Base-by-base conservation (phyloP, 1,284 basidiomycete genomes). In the Phaffia rhodozyma region DNA sequence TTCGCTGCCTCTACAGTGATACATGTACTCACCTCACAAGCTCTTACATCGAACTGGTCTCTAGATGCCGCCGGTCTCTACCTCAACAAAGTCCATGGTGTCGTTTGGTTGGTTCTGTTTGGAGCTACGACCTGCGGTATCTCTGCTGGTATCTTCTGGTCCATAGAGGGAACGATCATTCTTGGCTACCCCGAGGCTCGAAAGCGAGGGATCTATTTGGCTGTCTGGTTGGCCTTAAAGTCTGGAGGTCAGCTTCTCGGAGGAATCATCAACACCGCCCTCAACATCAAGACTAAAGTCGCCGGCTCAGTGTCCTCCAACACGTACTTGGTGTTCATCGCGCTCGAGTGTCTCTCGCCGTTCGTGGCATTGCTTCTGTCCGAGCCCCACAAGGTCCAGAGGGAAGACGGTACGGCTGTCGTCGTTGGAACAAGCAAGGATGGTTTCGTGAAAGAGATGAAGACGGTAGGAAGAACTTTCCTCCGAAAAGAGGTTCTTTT, bases 91-190 rank as follows among this genome's bases (percentile, higher is more conserved):
- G 38, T 43, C 13, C 38, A 66, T 43, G 69, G 66, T 3, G 72
- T 66, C 53, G 70, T 70, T 18, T 75, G 74, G 73, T 70, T 75
- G 58, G 66, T 77, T 29, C 64, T 77, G 29, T 62, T 77, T 5
- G 76, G 75, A 0, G 75, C 75, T 0, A 72, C 69, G 0, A 64
- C 73, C 5, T 78, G 76, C 57, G 77, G 75, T 55, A 67, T 72
- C 34, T 67, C 64, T 5, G 74, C 74, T 0, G 73, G 75, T n/a
- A 43, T 70, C 0, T 75, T 75, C 60, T 76, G 74, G 72, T 43
- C 38, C 67, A 71, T 68, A 27, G 72, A 74, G 58, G 63, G 69
- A 2, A 68, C 71, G 4, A 69, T 72, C 34, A 71, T 74, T 67
- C 55, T 74, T 32, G 69, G 69, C 3, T 73, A 72, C 60, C 72